Conservation (phyloP, 345 rosid genomes). For the Theobroma cacao region DNA sequence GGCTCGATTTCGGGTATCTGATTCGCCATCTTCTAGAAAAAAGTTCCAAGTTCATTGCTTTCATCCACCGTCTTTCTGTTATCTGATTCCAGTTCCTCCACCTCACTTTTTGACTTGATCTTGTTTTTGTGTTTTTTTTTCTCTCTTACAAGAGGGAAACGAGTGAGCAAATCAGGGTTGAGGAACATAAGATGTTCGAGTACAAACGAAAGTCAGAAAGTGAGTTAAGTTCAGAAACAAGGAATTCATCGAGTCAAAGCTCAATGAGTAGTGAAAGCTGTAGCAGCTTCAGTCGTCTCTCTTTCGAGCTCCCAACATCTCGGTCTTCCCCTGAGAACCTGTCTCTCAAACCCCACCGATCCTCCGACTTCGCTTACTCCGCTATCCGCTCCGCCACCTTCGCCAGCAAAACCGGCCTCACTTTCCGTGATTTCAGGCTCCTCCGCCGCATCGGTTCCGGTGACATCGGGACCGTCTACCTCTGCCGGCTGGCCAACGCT, state of each 20-base stretch:
- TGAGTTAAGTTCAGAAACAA: slow-evolving; percentile 40
- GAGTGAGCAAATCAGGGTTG: slow-evolving; percentile 6
- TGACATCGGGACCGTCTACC: slow-evolving; percentile 85
- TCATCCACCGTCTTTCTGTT: background rate
- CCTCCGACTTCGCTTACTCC: slow-evolving; percentile 80
- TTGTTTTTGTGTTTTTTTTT: background rate
- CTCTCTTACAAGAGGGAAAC: slow-evolving; percentile 15
- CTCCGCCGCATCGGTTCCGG: slow-evolving; percentile 79
- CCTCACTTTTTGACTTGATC: background rate
- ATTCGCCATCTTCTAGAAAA: background rate
- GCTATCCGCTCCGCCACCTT: slow-evolving; percentile 54
- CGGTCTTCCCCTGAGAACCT: slow-evolving; percentile 37
- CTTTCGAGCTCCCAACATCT: slow-evolving; percentile 56
- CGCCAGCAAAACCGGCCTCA: slow-evolving; percentile 40
- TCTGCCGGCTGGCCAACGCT: slow-evolving; percentile 55
- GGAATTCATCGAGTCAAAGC: slow-evolving; percentile 47
- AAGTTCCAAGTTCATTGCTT: background rate
- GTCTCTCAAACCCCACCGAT: slow-evolving; percentile 68
- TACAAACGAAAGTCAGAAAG: slow-evolving; percentile 36
- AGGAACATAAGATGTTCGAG: slow-evolving; percentile 33
- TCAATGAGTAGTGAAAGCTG: slow-evolving; percentile 75
- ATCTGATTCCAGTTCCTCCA: background rate
- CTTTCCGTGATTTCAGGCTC: slow-evolving; percentile 73
- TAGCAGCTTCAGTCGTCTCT: slow-evolving; percentile 68
- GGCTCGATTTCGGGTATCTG: background rate